Evolutionary conservation across 1,284 basidiomycete genomes (phyloP), one percentile per base, ranked within the genome.

Genomic region (Marasmius fiardii): DNA sequence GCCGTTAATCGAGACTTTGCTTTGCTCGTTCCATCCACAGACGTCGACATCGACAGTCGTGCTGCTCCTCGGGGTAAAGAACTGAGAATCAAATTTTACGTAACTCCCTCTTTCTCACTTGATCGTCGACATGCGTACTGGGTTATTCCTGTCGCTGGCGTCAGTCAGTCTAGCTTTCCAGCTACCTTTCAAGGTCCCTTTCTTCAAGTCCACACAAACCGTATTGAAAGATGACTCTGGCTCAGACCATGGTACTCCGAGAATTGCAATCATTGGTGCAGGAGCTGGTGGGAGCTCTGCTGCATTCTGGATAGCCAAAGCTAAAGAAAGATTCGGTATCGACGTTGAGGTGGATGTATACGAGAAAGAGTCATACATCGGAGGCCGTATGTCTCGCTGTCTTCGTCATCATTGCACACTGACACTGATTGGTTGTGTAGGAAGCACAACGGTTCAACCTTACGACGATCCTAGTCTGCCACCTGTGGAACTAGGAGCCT

Each of bases 271-370:
- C 64, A 82, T 96, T 43, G 94, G 94, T 35, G 92, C 93, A 0
- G 94, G 94, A 20, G 91, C 94, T 7, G 90, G 81, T 7, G 95
- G 94, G 2, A 85, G 84, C 10, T 86, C 90, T 11, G 90, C 93
- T 8, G 92, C 94, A 1, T 95, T 92, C 70, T 95, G 93, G 85
- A 81, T 96, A 51, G 74, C 80, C 5, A 88, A 88, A 64, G 89
- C 89, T 14, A 86, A 86, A 63, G 75, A 87, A 58, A 73, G 88
- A 31, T 81, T 79, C 52, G 85, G 82, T 1, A 67, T 89, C 23
- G 77, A 85, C 52, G 72, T 93, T 3, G 83, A 91, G 43, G 75
- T 96, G 11, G 92, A 95, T 60, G 81, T 97, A 7, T 96, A 87
- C 67, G 94, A 98, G 62, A 81, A 80, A 60, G 79, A 77, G 48